These are phyloP conservation scores for Entrophospora sp. DNA, from an alignment of 192 early-diverging fungal genomes.

Conservation along the genomic window DNA sequence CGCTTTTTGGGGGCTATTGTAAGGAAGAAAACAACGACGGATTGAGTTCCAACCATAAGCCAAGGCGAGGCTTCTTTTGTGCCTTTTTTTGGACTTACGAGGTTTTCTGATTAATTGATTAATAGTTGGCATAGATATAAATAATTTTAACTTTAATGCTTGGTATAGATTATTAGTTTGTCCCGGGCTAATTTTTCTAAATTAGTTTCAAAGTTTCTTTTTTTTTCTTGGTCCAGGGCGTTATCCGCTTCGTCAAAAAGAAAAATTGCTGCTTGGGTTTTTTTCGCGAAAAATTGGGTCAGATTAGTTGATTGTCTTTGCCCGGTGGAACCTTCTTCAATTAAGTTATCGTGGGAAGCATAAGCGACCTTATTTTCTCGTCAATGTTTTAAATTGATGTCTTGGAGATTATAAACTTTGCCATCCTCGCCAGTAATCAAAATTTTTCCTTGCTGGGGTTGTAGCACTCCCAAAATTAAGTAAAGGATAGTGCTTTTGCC, in stretches of 20 bases:
- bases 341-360: background rate
- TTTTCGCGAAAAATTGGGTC: background rate
- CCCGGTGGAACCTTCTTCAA: background rate
- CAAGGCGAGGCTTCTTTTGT: slow-evolving; percentile 72
- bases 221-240: background rate
- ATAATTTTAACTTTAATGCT: no score
- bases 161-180: no score
- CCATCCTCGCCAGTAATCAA: background rate
- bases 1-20: slow-evolving; percentile 82
- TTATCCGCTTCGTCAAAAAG: background rate
- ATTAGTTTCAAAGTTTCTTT: no score
- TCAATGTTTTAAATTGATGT: background rate
- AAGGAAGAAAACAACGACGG: no score
- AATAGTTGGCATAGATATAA: slow-evolving; percentile 66
- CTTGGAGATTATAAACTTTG: background rate
- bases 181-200: no score
- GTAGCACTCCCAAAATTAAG: background rate
- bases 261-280: background rate
- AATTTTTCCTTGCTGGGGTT: background rate
- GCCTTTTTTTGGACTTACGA: slow-evolving; percentile 60
- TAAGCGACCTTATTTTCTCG: background rate
- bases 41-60: slow-evolving; percentile 77
- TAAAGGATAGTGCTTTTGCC: background rate
- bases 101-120: slow-evolving; percentile 87
- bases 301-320: background rate